Conservation (phyloP, 2,329 filamentous ascomycete genomes). For the Tolypocladium guangdongense region DNA sequence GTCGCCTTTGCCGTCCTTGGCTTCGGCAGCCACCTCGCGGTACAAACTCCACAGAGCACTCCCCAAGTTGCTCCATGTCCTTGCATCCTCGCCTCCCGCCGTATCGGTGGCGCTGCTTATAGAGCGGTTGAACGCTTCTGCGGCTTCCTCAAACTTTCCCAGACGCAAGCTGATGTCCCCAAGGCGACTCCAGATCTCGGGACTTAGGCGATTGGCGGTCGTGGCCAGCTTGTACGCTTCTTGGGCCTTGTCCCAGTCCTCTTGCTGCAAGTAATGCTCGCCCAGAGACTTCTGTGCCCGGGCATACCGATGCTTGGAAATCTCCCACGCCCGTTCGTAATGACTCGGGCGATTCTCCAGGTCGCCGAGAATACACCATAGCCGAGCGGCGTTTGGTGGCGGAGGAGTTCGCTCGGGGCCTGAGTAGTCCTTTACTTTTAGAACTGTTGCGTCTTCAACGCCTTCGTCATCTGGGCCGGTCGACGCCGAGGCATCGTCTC, state of each 20-base stretch:
- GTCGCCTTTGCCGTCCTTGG: slow-evolving; percentile 14
- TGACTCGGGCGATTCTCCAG: slow-evolving; percentile 63
- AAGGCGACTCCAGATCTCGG: slow-evolving; percentile 78
- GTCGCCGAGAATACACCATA: slow-evolving; percentile 91
- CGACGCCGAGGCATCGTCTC: slow-evolving; percentile 12
- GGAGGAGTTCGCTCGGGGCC: slow-evolving; percentile 59
- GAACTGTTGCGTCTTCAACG: slow-evolving; percentile 40
- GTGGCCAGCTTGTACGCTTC: slow-evolving; percentile 72
- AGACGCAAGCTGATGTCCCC: slow-evolving; percentile 81
- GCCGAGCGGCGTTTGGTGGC: slow-evolving; percentile 70
- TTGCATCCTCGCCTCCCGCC: slow-evolving; percentile 76
- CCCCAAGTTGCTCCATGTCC: slow-evolving; percentile 92
- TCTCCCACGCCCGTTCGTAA: slow-evolving; percentile 80
- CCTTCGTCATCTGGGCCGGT: slow-evolving; percentile 39
- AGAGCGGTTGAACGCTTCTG: slow-evolving; percentile 71
- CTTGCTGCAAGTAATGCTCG: slow-evolving; percentile 58
- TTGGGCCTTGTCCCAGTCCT: slow-evolving; percentile 58
- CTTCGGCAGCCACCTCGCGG: slow-evolving; percentile 35
- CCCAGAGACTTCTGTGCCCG: slow-evolving; percentile 82
- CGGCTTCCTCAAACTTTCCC: slow-evolving; percentile 64
- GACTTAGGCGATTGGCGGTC: slow-evolving; percentile 67
- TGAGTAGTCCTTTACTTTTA: slow-evolving; percentile 39
- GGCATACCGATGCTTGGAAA: slow-evolving; percentile 71
- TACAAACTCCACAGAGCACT: slow-evolving; percentile 67
- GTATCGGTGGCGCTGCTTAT: slow-evolving; percentile 51